These are phyloP conservation scores for Geotrichum phurueaensis DNA, from an alignment of 1,139 yeast genomes.

Conservation along the genomic window DNA sequence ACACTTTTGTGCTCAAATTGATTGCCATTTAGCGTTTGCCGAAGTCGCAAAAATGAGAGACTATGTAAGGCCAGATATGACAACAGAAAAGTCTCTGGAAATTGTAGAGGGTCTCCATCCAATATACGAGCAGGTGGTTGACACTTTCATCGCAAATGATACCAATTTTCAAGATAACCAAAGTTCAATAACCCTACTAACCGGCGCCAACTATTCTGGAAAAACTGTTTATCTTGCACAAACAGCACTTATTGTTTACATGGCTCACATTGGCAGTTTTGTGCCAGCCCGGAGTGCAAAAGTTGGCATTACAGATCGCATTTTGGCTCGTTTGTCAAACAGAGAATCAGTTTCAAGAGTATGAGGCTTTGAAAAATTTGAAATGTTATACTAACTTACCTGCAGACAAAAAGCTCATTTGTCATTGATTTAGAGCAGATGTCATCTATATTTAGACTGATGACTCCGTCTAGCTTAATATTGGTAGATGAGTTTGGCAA, in stretches of 20 bases:
- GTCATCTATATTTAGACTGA: slow-evolving; percentile 38
- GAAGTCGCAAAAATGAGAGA: slow-evolving; percentile 33
- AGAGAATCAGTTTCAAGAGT: slow-evolving; percentile 40
- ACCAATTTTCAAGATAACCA: slow-evolving; percentile 27
- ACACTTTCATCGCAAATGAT: slow-evolving; percentile 39
- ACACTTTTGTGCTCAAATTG: slow-evolving; percentile 35
- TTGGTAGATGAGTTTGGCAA: slow-evolving; percentile 50
- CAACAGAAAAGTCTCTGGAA: slow-evolving; percentile 26
- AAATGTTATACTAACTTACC: background rate
- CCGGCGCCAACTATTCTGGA: slow-evolving; percentile 52
- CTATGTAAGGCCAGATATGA: slow-evolving; percentile 39
- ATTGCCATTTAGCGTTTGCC: slow-evolving; percentile 39
- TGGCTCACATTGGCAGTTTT: slow-evolving; percentile 48
- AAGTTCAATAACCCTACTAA: slow-evolving; percentile 34
- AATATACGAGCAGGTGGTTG: slow-evolving; percentile 37
- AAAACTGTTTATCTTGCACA: slow-evolving; percentile 45
- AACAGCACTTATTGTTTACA: slow-evolving; percentile 40
- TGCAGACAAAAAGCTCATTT: slow-evolving; percentile 41
- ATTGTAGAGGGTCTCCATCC: slow-evolving; percentile 40
- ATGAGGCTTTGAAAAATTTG: background rate
- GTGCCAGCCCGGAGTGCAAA: slow-evolving; percentile 43
- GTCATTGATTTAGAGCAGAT: slow-evolving; percentile 44
- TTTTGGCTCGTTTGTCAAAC: slow-evolving; percentile 41
- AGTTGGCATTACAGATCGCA: slow-evolving; percentile 43
- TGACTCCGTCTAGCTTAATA: slow-evolving; percentile 38